phyloP scores from a whole-genome alignment of 306 rosid species.

The Corylus americana region DNA sequence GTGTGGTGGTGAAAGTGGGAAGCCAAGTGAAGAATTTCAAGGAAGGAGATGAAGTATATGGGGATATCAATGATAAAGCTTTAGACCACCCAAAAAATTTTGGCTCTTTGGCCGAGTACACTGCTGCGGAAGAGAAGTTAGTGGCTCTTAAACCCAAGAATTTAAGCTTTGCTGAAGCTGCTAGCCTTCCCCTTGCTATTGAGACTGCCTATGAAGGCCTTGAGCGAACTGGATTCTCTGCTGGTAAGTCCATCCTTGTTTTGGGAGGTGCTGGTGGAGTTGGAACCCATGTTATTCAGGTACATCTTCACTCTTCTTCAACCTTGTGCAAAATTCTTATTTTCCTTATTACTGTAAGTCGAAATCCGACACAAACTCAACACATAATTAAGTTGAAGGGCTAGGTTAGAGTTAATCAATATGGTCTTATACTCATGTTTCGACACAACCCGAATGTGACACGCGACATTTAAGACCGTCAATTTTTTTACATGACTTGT shows the following conservation, averaged over 20 bases:
- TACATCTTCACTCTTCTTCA: conserved; percentile 5
- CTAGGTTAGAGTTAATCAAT: too few species aligned
- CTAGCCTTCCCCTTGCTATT: conserved; percentile 68
- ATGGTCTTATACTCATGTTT: too few species aligned
- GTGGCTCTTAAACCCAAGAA: conserved; percentile 63
- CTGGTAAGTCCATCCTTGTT: conserved; percentile 65
- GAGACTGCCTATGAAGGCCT: conserved; percentile 75
- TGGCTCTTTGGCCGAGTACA: conserved; percentile 76
- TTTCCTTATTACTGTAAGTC: background rate
- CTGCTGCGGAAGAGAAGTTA: conserved; percentile 55
- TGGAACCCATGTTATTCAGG: conserved; percentile 64
- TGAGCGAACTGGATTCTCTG: conserved; percentile 39
- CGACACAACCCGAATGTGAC: too few species aligned
- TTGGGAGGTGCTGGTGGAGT: conserved; percentile 84
- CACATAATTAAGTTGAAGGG: too few species aligned
- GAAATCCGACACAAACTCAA: too few species aligned
- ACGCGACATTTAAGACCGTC: too few species aligned
- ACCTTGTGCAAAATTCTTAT: background rate
- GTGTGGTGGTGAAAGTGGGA: conserved; percentile 69
- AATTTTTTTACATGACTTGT: too few species aligned
- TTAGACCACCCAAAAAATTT: conserved; percentile 32
- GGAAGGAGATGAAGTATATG: conserved; percentile 73
- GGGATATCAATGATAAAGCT: conserved; percentile 51
- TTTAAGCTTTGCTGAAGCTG: conserved; percentile 75
- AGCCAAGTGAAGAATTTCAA: conserved; percentile 55